Conservation (phyloP, 768 basidiomycete genomes). For the Mycena sanguinolenta region DNA sequence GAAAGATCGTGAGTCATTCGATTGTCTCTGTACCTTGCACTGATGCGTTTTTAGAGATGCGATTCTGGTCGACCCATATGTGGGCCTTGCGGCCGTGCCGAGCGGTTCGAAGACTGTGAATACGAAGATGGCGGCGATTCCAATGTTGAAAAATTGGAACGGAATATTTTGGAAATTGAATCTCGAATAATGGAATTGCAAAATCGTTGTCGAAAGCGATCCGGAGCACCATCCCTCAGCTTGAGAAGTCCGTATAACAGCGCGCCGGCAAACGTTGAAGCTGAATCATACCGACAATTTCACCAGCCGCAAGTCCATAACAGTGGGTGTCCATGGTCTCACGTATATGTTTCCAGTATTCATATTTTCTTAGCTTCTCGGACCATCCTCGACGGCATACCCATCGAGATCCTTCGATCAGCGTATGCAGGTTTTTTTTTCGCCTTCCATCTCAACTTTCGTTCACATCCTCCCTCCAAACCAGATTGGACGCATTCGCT, state of each 20-base stretch:
- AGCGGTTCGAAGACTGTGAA: slow-evolving; percentile 59
- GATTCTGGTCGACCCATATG: slow-evolving; percentile 58
- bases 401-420: not conserved
- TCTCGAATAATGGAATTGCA: slow-evolving; percentile 51
- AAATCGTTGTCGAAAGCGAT: not conserved
- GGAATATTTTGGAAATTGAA: slow-evolving; percentile 51
- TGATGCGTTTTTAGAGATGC: slow-evolving; percentile 50
- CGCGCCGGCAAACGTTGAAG: not conserved
- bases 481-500: slow-evolving; percentile 16
- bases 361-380: not conserved
- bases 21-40: too few species aligned
- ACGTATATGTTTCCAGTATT: not conserved
- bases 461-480: not conserved
- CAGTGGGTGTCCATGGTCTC: too few species aligned
- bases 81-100: slow-evolving; percentile 54
- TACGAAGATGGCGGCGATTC: slow-evolving; percentile 54
- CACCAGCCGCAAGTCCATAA: not conserved
- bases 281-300: not conserved
- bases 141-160: slow-evolving; percentile 53
- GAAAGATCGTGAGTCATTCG: slow-evolving; percentile 55
- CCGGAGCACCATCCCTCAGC: slow-evolving; percentile 35
- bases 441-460: too few species aligned
- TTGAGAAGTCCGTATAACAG: slow-evolving; percentile 43
- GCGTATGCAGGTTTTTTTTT: slow-evolving; percentile 6
- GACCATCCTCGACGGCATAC: not conserved